Evolutionary conservation across 805 yeast species (phyloP).

Genomic region (Groenewaldozyma tartarivorans): DNA sequence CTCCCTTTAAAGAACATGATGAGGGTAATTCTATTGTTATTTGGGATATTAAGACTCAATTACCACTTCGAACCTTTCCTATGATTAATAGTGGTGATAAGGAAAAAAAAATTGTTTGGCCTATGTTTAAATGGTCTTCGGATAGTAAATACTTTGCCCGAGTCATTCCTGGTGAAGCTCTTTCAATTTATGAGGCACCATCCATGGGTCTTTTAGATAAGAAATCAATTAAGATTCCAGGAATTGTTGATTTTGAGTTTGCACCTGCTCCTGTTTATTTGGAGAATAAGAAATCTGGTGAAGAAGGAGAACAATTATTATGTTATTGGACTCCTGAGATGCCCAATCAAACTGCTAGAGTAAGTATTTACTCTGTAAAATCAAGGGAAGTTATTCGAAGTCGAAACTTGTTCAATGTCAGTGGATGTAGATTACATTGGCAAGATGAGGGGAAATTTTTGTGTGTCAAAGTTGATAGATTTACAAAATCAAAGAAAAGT

Average conservation of each 20-base stretch:
- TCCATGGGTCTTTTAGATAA: slow-evolving; percentile 76
- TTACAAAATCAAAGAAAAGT: slow-evolving; percentile 90
- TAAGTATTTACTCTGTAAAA: slow-evolving; percentile 80
- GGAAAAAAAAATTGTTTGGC: slow-evolving; percentile 70
- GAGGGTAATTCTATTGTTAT: slow-evolving; percentile 90
- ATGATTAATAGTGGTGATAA: slow-evolving; percentile 29
- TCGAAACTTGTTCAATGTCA: slow-evolving; percentile 88
- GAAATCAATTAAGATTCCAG: slow-evolving; percentile 74
- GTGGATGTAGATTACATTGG: slow-evolving; percentile 88
- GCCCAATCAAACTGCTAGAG: slow-evolving; percentile 88
- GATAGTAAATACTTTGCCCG: slow-evolving; percentile 93
- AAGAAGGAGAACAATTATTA: slow-evolving; percentile 51
- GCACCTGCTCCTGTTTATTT: slow-evolving; percentile 81
- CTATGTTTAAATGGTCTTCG: slow-evolving; percentile 89
- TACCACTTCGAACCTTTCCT: slow-evolving; percentile 84
- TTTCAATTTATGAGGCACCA: slow-evolving; percentile 79
- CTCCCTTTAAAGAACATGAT: slow-evolving; percentile 78
- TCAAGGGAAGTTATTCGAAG: slow-evolving; percentile 77
- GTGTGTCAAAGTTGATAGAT: slow-evolving; percentile 94
- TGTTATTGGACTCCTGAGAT: slow-evolving; percentile 97
- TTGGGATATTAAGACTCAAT: slow-evolving; percentile 82
- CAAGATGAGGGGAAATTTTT: slow-evolving; percentile 75
- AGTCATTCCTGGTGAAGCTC: slow-evolving; percentile 77
- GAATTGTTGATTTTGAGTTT: slow-evolving; percentile 85
- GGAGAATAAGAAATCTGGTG: slow-evolving; percentile 42